phyloP scores from a whole-genome alignment of 768 basidiomycete genomes.

The Bullera alba region DNA sequence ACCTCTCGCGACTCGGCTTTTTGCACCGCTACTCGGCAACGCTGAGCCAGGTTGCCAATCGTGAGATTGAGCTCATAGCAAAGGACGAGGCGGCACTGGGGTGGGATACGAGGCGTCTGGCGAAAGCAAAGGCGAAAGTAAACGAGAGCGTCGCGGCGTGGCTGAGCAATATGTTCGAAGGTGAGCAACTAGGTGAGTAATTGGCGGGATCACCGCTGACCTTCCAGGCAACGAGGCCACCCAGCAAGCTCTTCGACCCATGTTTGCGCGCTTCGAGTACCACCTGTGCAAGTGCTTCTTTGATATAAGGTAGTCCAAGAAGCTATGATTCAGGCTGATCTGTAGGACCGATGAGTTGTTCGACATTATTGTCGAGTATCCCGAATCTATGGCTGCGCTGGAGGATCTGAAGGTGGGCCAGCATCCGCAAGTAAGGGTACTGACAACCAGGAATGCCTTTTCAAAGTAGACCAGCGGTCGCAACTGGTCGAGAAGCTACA shows the following conservation, averaged over 20 bases:
- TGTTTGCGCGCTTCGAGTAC: constrained; percentile 74
- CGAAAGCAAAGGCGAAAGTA: constrained; percentile 67
- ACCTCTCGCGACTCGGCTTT: constrained; percentile 29
- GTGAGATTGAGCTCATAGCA: constrained; percentile 72
- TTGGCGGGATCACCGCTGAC: background rate
- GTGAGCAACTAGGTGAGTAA: constrained; percentile 10
- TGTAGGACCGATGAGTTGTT: constrained; percentile 65
- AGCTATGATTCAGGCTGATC: constrained; percentile 3
- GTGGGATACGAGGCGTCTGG: constrained; percentile 60
- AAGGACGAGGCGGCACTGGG: constrained; percentile 56
- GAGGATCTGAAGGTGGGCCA: constrained; percentile 68
- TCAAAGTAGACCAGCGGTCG: constrained; percentile 50
- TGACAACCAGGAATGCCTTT: constrained; percentile 42
- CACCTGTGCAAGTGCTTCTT: constrained; percentile 86
- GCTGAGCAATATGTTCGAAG: constrained; percentile 73
- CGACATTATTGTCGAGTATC: constrained; percentile 91
- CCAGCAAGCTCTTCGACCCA: constrained; percentile 56
- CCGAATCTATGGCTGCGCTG: constrained; percentile 75
- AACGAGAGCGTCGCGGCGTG: constrained; percentile 69
- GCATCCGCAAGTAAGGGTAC: background rate
- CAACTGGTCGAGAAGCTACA: constrained; percentile 70
- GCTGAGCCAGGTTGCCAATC: constrained; percentile 75
- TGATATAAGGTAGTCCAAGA: constrained; percentile 61
- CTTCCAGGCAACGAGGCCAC: constrained; percentile 45
- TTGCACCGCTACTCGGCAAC: constrained; percentile 46